Percentiles rank a stretch among this genome's conserved stretches.
phyloP scores from a whole-genome alignment of 2,329 filamentous ascomycete genomes.

The Neopestalotiopsis sp. region DNA sequence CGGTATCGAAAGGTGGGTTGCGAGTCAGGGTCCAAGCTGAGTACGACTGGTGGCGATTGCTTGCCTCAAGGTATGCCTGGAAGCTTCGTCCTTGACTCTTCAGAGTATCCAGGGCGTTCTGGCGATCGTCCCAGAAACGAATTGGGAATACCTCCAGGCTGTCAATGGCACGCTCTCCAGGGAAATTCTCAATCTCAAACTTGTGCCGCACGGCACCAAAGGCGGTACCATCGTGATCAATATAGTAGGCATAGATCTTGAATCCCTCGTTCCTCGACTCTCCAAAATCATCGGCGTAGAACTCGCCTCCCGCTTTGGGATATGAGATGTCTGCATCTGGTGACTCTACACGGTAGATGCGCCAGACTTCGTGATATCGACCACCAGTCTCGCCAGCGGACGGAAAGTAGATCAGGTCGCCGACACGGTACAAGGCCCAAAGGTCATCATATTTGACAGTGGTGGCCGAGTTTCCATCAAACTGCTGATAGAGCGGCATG shows the following conservation, averaged over 20 bases:
- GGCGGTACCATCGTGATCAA: slow-evolving; percentile 46
- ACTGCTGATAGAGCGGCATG: slow-evolving; percentile 41
- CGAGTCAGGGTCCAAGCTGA: slow-evolving; percentile 48
- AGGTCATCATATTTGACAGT: slow-evolving; percentile 44
- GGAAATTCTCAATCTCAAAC: slow-evolving; percentile 43
- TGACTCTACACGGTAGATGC: slow-evolving; percentile 40
- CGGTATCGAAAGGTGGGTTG: slow-evolving; percentile 38
- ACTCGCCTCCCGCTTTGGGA: slow-evolving; percentile 40
- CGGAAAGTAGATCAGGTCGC: slow-evolving; percentile 48
- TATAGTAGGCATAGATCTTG: slow-evolving; percentile 45
- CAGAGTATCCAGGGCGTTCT: slow-evolving; percentile 40
- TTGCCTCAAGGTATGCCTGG: slow-evolving; percentile 33
- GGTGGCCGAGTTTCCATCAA: slow-evolving; percentile 27
- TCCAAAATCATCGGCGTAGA: slow-evolving; percentile 40
- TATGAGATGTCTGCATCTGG: slow-evolving; percentile 38
- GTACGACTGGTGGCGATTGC: slow-evolving; percentile 45
- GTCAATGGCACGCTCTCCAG: slow-evolving; percentile 44
- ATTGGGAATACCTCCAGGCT: slow-evolving; percentile 45
- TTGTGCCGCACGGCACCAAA: slow-evolving; percentile 44
- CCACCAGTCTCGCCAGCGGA: slow-evolving; percentile 37
- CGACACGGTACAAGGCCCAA: slow-evolving; percentile 47
- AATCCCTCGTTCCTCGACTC: slow-evolving; percentile 37
- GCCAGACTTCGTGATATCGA: slow-evolving; percentile 46
- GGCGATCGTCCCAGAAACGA: slow-evolving; percentile 42
- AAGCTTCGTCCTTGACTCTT: slow-evolving; percentile 41